Conservation (phyloP, 441 rosid genomes). For the Gossypium davidsonii region DNA sequence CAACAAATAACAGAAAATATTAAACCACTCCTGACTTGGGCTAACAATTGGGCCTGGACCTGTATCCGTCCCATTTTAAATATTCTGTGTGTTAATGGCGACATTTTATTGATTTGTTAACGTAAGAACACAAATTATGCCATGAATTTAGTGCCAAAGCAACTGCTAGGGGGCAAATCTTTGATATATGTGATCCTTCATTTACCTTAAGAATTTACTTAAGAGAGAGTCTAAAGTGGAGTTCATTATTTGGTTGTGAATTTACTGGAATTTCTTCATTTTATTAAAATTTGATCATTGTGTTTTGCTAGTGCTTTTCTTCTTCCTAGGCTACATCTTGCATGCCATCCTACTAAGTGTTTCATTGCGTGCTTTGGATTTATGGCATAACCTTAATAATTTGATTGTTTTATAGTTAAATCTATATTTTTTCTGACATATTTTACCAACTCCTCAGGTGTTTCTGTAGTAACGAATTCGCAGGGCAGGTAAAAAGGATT, state of each 20-base stretch:
- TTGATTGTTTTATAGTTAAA: not conserved
- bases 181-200: not conserved
- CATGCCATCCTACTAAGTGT: not conserved
- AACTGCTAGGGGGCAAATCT: not conserved
- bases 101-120: not conserved
- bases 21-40: too few relatives aligned
- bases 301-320: not conserved
- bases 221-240: not conserved
- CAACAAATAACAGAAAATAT: too few relatives aligned
- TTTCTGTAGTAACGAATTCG: constrained; percentile 49
- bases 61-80: not conserved
- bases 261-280: not conserved
- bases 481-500: constrained; percentile 56
- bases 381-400: not conserved
- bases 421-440: constrained; percentile 14
- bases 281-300: not conserved
- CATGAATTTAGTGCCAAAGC: not conserved
- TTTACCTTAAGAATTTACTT: not conserved
- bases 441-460: constrained; percentile 40
- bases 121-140: not conserved
- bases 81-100: not conserved
- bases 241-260: not conserved
- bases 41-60: too few relatives aligned
- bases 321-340: not conserved
- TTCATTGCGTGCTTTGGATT: not conserved